Conservation (phyloP, 371 early-diverging fungal species). For the Lichtheimia ramosa region DNA sequence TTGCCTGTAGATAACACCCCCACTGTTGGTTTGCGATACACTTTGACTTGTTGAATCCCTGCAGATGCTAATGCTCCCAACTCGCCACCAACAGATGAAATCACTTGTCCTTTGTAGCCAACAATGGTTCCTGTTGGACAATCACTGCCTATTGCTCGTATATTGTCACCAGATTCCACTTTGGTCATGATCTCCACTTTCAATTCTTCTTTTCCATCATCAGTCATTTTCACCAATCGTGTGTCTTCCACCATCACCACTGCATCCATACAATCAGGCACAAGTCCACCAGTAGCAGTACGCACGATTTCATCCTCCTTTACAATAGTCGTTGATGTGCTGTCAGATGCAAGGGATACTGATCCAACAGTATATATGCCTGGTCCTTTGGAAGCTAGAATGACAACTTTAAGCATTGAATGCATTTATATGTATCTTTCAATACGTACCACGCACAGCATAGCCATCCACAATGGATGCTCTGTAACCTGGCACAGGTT, state of each 20-base stretch:
- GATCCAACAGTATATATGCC: constrained; percentile 73
- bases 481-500: constrained; percentile 83
- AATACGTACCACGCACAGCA: constrained; percentile 73
- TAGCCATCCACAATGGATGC: constrained; percentile 94
- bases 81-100: constrained; percentile 78
- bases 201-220: constrained; percentile 62
- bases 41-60: constrained; percentile 65
- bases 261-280: constrained; percentile 81
- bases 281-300: constrained; percentile 86
- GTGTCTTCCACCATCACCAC: constrained; percentile 96
- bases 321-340: constrained; percentile 8
- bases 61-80: constrained; percentile 80
- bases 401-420: neutral
- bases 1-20: constrained; percentile 90
- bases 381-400: constrained; percentile 72
- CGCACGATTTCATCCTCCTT: constrained; percentile 65
- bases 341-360: constrained; percentile 57
- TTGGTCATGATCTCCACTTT: constrained; percentile 53
- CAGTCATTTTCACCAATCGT: constrained; percentile 53
- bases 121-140: constrained; percentile 62
- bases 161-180: constrained; percentile 56
- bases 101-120: constrained; percentile 52
- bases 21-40: constrained; percentile 70
- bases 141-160: constrained; percentile 83
- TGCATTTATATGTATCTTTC: neutral